phyloP scores from a whole-genome alignment of 495 filamentous ascomycete species.

The Darksidea phi region DNA sequence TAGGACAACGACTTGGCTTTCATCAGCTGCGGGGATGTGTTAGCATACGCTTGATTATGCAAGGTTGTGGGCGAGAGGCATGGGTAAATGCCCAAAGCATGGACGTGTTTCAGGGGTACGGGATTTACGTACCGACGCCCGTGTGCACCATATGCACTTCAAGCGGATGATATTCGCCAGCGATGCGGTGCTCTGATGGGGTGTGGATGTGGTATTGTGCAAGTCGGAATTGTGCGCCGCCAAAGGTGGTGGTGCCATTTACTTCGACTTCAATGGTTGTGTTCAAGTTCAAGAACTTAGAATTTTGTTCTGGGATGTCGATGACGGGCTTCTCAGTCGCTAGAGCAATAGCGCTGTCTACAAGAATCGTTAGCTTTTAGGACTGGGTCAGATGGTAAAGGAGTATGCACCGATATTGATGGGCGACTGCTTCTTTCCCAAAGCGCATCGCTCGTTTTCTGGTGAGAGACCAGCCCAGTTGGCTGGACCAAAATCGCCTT shows the following conservation, averaged over 20 bases:
- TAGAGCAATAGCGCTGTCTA: constrained; percentile 35
- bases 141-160: constrained; percentile 69
- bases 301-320: constrained; percentile 46
- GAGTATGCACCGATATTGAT: constrained; percentile 56
- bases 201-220: constrained; percentile 71
- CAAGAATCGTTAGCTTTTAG: background rate
- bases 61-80: background rate
- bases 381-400: background rate
- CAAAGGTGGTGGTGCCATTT: constrained; percentile 45
- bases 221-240: constrained; percentile 51
- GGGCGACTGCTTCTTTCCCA: constrained; percentile 60
- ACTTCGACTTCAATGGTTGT: constrained; percentile 57
- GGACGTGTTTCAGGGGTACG: background rate
- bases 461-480: constrained; percentile 57
- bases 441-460: constrained; percentile 51
- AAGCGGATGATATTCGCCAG: constrained; percentile 55
- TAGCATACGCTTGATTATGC: background rate
- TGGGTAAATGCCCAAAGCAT: background rate
- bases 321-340: constrained; percentile 43
- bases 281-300: constrained; percentile 60
- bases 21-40: constrained; percentile 14
- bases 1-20: constrained; percentile 53
- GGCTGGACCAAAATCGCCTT: constrained; percentile 53
- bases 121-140: constrained; percentile 43
- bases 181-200: constrained; percentile 64